Evolutionary conservation across 2,329 filamentous ascomycete genomes (phyloP).

Genomic region (Fusarium vanettenii): DNA sequence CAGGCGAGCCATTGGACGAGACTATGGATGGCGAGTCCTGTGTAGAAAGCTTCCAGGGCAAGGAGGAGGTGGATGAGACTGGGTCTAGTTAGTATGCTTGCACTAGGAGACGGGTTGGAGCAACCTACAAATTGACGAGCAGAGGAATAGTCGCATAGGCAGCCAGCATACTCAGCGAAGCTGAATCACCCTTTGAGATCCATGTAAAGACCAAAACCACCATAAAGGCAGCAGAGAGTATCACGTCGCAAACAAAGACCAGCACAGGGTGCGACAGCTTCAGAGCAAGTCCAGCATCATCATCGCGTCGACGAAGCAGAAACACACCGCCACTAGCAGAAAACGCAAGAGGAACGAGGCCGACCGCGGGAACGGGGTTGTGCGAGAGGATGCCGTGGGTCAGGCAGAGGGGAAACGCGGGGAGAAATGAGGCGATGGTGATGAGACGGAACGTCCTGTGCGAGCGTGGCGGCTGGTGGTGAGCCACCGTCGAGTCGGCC

Average conservation of each 20-base stretch:
- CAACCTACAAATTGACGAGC: constrained; percentile 54
- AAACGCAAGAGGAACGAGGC: constrained; percentile 53
- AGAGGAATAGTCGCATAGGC: constrained; percentile 57
- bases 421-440: constrained; percentile 51
- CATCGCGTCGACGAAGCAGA: constrained; percentile 33
- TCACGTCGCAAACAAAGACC: constrained; percentile 52
- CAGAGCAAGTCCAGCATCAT: background rate
- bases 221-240: constrained; percentile 52
- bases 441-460: constrained; percentile 48
- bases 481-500: constrained; percentile 15
- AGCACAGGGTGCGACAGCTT: constrained; percentile 45
- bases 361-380: constrained; percentile 51
- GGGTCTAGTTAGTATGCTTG: background rate
- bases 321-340: constrained; percentile 46
- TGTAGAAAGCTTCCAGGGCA: constrained; percentile 51
- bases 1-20: constrained; percentile 54
- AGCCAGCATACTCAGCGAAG: constrained; percentile 54
- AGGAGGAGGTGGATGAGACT: constrained; percentile 54
- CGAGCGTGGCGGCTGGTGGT: constrained; percentile 19
- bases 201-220: constrained; percentile 56
- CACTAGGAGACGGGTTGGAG: too few species aligned
- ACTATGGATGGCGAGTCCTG: constrained; percentile 54
- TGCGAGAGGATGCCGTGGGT: constrained; percentile 51
- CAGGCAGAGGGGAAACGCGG: constrained; percentile 54
- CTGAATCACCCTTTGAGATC: constrained; percentile 43